A percentile compares a stretch with the other conserved stretches of the same genome.
These are phyloP conservation scores for Malus hybrid DNA, from an alignment of 331 rosid genomes.

Conservation along the genomic window DNA sequence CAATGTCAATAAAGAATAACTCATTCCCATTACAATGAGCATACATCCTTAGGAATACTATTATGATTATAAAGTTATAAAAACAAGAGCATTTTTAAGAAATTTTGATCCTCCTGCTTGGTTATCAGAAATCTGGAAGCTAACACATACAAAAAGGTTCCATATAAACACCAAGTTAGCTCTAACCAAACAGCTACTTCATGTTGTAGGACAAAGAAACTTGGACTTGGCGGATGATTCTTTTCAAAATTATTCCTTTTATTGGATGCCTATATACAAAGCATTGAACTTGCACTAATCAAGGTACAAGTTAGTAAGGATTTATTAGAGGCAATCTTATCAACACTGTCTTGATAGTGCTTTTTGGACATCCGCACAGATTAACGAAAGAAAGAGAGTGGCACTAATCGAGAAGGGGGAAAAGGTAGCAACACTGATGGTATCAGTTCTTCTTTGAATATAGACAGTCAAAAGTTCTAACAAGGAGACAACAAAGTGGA, in stretches of 20 bases:
- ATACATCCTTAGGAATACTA: background rate
- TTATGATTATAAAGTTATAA: background rate
- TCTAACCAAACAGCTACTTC: background rate
- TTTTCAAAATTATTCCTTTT: background rate
- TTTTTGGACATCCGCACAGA: background rate
- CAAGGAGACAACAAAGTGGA: background rate
- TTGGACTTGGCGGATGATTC: background rate
- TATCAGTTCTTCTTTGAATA: background rate
- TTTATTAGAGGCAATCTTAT: background rate
- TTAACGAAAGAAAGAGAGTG: background rate
- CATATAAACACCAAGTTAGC: background rate
- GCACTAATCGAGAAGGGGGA: background rate
- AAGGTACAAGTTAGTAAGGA: background rate
- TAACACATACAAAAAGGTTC: background rate
- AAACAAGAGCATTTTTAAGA: background rate
- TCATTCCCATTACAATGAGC: background rate
- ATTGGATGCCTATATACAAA: background rate
- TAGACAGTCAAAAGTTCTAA: background rate
- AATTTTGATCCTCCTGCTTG: background rate
- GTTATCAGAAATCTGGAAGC: background rate
- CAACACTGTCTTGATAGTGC: background rate
- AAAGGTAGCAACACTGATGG: background rate
- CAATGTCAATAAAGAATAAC: background rate
- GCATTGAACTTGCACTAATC: background rate
- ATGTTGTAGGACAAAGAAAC: background rate